Base-by-base conservation (phyloP, 2,329 filamentous ascomycete species). In the Magnaporthiopsis poae region DNA sequence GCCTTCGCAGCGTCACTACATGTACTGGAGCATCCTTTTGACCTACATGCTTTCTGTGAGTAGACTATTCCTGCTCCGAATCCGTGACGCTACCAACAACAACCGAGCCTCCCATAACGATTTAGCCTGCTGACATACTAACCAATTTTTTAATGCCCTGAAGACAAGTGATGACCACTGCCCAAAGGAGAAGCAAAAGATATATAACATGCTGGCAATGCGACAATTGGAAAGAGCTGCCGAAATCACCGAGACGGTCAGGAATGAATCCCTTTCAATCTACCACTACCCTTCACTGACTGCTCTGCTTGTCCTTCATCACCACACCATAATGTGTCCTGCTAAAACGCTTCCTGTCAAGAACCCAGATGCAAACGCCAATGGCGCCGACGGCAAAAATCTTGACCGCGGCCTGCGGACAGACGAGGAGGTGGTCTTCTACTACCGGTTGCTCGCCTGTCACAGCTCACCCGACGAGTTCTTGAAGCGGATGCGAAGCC, bases 1-100 rank as follows among this genome's bases (percentile, higher is more conserved):
- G 31, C 77, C 80, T 0, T 74, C 77, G 35, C 82, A 85, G 29
- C 76, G 80, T 36, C 75, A 75, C 2, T 82, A 80, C 66, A 76
- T 84, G 72, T 86, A 85, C 68, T 84, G 80, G 78, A 85, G 82
- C 68, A 85, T 86, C 69, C 75, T 79, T 27, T 77, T 83, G 21
- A 86, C 82, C 0, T 81, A 83, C 68, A 71, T 86, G 39, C 77
- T 86, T 66, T 80, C 84, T 66, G 83, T 86, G 72, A 71, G 80
- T 72, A n/a, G 25, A 25, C 46, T 11, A 21, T 25, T 3, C 7
- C 46, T 46, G 3, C 39, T 5, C 5, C 3, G 15, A 56, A 9
- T 7, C 21, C 3, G 46, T 56, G 5, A 7, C 46, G 46, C 46
- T 4, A 4, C 11, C 21, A 11, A 21, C 18, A 56, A n/a, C 46